Evolutionary conservation across 2,329 filamentous ascomycete species (phyloP).

Genomic region (Ceratocystis harringtonii): DNA sequence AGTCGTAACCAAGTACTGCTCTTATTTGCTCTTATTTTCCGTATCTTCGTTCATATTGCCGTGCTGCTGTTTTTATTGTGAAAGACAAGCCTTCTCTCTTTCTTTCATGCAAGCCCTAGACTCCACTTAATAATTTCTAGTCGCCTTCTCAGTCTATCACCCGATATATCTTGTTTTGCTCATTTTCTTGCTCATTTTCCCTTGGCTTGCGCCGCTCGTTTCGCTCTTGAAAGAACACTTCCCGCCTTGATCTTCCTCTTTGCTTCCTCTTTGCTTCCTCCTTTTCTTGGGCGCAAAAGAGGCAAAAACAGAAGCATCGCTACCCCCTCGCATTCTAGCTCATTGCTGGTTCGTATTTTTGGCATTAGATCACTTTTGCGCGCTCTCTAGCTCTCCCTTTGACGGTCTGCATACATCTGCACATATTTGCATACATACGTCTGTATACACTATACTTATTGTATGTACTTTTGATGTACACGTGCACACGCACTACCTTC

Average conservation of each 20-base stretch:
- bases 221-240: not conserved
- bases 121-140: no score
- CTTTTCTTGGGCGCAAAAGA: not conserved
- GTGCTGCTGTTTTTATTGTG: not conserved
- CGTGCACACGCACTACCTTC: not conserved
- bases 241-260: not conserved
- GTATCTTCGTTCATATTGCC: not conserved
- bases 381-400: not conserved
- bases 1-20: not conserved
- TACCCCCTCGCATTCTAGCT: constrained; percentile 6
- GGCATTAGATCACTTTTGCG: not conserved
- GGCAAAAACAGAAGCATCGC: not conserved
- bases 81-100: no score
- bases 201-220: not conserved
- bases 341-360: not conserved
- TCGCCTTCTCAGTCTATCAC: not conserved
- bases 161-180: not conserved
- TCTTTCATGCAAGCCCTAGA: not conserved
- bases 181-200: not conserved
- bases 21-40: not conserved
- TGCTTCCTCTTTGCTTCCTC: not conserved
- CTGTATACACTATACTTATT: not conserved
- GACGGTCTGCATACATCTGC: not conserved
- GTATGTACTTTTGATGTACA: not conserved
- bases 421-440: not conserved